Evolutionary conservation across 1,139 yeast genomes (phyloP), one percentile per base, ranked within the genome.

Genomic region (Oligophagozyma castellii): DNA sequence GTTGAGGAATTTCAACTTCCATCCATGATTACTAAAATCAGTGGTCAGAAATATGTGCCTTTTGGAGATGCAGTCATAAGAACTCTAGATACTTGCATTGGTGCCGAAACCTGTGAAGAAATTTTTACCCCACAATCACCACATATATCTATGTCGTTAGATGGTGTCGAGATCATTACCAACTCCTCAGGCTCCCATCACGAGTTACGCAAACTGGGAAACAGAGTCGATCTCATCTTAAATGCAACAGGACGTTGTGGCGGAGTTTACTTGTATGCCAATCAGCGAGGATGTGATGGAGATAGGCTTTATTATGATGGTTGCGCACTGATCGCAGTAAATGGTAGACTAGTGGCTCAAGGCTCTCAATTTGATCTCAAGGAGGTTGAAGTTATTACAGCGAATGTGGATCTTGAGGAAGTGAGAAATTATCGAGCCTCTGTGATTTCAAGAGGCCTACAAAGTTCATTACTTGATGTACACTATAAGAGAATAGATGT

Each of bases 211-310:
- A 89, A 89, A 51, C 65, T 89, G 41, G 72, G 86, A 53, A 76
- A 84, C 4, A 66, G 99, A 43, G 61, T 89, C 59, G 70, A 77
- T 33, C 66, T 92, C 45, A 92, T 89, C 42, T 70, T 74, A 18
- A 94, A 80, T 51, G 98, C 98, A 2, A 84, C 96, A 4, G 70
- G 81, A 34, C 84, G 89, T 54, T 84, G 95, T 51, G 99, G 99
- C 26, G 99, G 99, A 23, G 73, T 89, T 16, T 89, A 89, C 47
- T 61, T 89, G 31, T 89, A 89, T 48, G 73, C 98, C 14, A 89
- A 89, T 53, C 99, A 92, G 56, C 75, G 78, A 38, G 99, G 99
- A 5, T 89, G 99, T 53, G 99, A 92, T 53, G 99, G 99, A 40
- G 99, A 92, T 51, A 67, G 99, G 35, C 59, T 89, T 30, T 89